Base-by-base conservation (phyloP, 1,139 yeast genomes). In the Hansenula anomala region DNA sequence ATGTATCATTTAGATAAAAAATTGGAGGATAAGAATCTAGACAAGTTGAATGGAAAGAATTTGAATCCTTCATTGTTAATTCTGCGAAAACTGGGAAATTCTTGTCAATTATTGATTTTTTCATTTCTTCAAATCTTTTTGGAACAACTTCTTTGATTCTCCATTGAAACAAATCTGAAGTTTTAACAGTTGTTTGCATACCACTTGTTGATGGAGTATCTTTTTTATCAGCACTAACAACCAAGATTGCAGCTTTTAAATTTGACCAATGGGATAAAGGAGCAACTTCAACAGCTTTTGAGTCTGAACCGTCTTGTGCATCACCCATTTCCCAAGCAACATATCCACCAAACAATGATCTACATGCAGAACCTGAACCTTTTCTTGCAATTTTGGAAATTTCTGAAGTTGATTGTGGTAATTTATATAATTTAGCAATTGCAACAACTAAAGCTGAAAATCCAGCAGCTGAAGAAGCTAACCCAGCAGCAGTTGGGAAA, bases 311-410 rank as follows among this genome's bases (percentile, higher is more conserved):
- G 55, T 88, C 82, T 0, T 50, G 66, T 42, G 58, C 48, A 2
- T 54, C 49, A 39, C 99, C 99, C 97, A 89, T 90, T 63, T 92
- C 96, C 99, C 99, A 92, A 5, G 97, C 97, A 14, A 92, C 98
- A 59, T 80, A 92, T 8, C 99, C 99, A 35, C 98, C 98, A 63
- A 87, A 88, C 43, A 92, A 70, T 12, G 97, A 92, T 61, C 99
- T 76, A 64, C 98, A 92, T 10, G 98, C 98, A 13, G 97, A 88
- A 3, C 98, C 99, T 14, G 97, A 88, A 17, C 99, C 99, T 64
- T 89, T 92, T 64, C 99, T 80, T 14, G 99, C 98, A 55, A 92
- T 82, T 56, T 83, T 84, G 46, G 96, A 86, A 47, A 94, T 74
- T 54, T 89, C 96, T 18, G 94, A 84, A 58, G 76, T 71, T 44